A percentile compares a stretch with the other conserved stretches of the same genome.
These are phyloP conservation scores for Papilionanthe hybrid DNA, from an alignment of 116 monocot genomes.

Conservation along the genomic window DNA sequence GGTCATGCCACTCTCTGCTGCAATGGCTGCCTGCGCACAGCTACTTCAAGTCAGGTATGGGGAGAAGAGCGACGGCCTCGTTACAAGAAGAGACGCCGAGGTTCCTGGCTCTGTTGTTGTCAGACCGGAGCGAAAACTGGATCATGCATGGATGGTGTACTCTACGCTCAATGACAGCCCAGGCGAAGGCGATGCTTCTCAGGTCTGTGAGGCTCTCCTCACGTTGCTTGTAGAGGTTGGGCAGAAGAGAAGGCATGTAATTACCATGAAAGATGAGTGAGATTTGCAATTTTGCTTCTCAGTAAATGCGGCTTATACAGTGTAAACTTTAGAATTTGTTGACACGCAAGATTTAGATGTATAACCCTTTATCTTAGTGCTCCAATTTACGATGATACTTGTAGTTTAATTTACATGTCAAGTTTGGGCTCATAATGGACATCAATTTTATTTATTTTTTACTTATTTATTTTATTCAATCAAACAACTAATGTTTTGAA, in stretches of 20 bases:
- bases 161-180: conserved; percentile 46
- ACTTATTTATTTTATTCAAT: too few species aligned
- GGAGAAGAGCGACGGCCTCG: conserved; percentile 92
- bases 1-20: conserved; percentile 76
- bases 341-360: neutral
- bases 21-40: conserved; percentile 82
- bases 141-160: conserved; percentile 97
- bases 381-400: neutral
- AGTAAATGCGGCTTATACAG: neutral
- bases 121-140: conserved; percentile 58
- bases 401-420: too few species aligned
- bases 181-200: conserved; percentile 55
- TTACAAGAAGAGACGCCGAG: conserved; percentile 86
- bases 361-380: neutral
- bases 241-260: conserved; percentile 53
- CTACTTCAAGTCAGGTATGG: conserved; percentile 71
- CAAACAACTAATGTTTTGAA: too few species aligned
- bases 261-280: conserved; percentile 54
- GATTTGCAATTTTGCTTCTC: neutral
- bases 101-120: conserved; percentile 87
- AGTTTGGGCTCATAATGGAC: too few species aligned
- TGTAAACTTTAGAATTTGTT: neutral
- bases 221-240: conserved; percentile 73
- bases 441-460: too few species aligned
- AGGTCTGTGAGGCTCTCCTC: conserved; percentile 82